phyloP scores from a whole-genome alignment of 2,329 filamentous ascomycete species.

The Sporothrix schenckii region DNA sequence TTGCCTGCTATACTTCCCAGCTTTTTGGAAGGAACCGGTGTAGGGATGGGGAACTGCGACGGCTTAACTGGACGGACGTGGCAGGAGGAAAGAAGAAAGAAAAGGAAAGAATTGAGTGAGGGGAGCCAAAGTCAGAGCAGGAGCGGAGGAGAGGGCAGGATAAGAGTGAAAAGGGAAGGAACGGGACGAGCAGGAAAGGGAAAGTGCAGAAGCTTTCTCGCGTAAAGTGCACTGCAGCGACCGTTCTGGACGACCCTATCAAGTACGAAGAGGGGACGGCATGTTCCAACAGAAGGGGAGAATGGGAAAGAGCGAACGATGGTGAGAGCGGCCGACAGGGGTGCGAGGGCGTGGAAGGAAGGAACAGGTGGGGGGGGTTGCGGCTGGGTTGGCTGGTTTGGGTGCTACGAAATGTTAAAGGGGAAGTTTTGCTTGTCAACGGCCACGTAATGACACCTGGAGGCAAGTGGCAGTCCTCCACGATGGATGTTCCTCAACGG shows the following conservation, averaged over 20 bases:
- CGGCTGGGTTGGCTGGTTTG: not conserved
- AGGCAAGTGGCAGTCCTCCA: not conserved
- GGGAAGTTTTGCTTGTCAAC: not conserved
- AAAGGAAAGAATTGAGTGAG: not conserved
- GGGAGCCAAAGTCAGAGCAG: not conserved
- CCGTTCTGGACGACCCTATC: slow-evolving; percentile 4
- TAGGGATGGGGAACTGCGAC: slow-evolving; percentile 25
- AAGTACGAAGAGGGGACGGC: not conserved
- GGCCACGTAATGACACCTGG: not conserved
- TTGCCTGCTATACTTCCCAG: not conserved
- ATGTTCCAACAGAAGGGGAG: not conserved
- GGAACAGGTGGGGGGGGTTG: not conserved
- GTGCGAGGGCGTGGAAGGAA: not conserved
- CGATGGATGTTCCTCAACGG: too few species aligned
- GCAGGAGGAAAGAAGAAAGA: not conserved
- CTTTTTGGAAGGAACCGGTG: slow-evolving; percentile 18
- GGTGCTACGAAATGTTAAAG: not conserved
- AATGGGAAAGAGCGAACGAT: not conserved
- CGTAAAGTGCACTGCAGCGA: not conserved
- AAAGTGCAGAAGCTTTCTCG: not conserved
- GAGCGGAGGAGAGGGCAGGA: not conserved
- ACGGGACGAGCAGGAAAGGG: not conserved
- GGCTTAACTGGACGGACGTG: slow-evolving; percentile 19
- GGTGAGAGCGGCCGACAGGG: not conserved
- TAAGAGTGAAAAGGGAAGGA: not conserved